Conservation (phyloP, 768 basidiomycete genomes). For the Hygrophorus russula region DNA sequence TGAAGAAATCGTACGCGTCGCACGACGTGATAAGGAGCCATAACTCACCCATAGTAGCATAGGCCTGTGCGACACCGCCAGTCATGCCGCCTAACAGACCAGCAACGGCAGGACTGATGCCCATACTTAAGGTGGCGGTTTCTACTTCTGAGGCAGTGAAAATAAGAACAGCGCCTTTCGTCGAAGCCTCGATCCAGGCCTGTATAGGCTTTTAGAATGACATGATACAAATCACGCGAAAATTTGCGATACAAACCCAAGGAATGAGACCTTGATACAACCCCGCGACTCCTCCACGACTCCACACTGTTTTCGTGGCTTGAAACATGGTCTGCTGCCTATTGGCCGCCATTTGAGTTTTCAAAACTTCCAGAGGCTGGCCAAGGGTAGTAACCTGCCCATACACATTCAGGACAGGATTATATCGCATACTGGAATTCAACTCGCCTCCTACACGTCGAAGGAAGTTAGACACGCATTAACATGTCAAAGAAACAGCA, state of each 20-base stretch:
- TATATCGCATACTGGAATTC: background rate
- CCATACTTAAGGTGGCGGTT: constrained; percentile 46
- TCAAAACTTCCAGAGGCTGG: constrained; percentile 95
- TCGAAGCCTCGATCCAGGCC: constrained; percentile 99
- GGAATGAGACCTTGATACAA: constrained; percentile 99
- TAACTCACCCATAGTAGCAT: constrained; percentile 96
- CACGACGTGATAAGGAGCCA: background rate
- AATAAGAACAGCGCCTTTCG: constrained; percentile 92
- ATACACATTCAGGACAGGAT: constrained; percentile 5
- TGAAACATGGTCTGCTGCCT: constrained; percentile 83
- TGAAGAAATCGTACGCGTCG: too few relatives aligned
- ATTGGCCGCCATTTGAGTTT: constrained; percentile 99
- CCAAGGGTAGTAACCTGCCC: constrained; percentile 90
- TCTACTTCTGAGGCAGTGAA: constrained; percentile 97
- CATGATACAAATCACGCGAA: background rate
- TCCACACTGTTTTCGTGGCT: constrained; percentile 80
- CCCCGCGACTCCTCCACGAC: constrained; percentile 78
- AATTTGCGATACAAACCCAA: constrained; percentile 52
- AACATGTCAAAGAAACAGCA: constrained; percentile 11
- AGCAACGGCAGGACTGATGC: constrained; percentile 68
- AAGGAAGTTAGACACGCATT: background rate
- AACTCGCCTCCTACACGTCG: constrained; percentile 57
- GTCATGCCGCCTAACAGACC: constrained; percentile 96
- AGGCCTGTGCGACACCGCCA: constrained; percentile 95
- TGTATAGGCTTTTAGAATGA: constrained; percentile 18